Conservation (phyloP, 805 yeast species). For the baker's yeast (Saccharomyces cerevisiae) region DNA sequence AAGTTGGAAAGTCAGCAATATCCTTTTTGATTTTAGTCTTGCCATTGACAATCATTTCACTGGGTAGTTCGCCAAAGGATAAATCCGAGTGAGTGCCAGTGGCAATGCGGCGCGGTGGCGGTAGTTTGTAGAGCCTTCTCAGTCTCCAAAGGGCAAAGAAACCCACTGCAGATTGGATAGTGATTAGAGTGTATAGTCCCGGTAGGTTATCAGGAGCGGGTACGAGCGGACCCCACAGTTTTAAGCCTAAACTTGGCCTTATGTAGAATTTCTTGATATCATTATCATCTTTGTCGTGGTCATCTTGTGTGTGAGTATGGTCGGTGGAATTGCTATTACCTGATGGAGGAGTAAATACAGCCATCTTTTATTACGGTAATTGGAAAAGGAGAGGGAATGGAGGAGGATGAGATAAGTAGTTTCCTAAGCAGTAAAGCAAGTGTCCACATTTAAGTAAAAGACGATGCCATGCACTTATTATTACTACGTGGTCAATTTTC, state of each 20-base stretch:
- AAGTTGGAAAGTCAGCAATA: conserved; percentile 28
- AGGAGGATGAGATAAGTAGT: not conserved
- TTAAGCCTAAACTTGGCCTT: conserved; percentile 52
- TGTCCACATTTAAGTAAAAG: not conserved
- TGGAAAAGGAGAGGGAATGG: not conserved
- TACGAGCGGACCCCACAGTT: conserved; percentile 61
- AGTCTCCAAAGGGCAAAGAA: conserved; percentile 21
- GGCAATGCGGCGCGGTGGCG: not conserved
- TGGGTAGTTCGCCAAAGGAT: not conserved
- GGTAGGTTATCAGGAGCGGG: conserved; percentile 61
- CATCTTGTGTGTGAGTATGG: conserved; percentile 1
- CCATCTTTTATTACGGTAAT: conserved; percentile 14
- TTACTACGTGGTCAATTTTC: not conserved
- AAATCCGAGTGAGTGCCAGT: not conserved
- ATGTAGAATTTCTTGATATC: conserved; percentile 24
- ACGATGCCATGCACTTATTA: not conserved
- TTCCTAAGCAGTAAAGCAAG: not conserved
- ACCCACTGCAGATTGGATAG: conserved; percentile 47
- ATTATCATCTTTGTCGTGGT: conserved; percentile 14
- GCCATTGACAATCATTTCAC: not conserved
- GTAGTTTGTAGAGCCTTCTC: conserved; percentile 8
- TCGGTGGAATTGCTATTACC: not conserved
- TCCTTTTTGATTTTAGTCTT: conserved; percentile 14
- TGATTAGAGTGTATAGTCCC: conserved; percentile 46
- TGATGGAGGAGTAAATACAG: conserved; percentile 25